These are phyloP conservation scores for Diaporthe australafricana DNA, from an alignment of 2,329 filamentous ascomycete species.

Conservation along the genomic window DNA sequence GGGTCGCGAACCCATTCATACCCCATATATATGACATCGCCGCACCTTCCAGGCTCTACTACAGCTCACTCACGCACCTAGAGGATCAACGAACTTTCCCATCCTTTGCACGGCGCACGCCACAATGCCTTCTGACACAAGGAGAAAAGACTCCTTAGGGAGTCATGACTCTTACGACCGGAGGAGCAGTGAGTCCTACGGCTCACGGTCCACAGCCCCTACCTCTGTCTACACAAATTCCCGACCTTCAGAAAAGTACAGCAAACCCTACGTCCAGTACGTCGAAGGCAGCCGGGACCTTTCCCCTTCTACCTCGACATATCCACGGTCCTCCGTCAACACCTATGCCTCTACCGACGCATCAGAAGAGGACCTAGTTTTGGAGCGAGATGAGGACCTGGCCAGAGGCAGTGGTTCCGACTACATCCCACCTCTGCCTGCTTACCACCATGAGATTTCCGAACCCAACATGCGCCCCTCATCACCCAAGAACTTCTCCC, in stretches of 20 bases:
- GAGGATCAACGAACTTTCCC: not conserved
- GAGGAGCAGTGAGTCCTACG: constrained; percentile 36
- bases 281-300: constrained; percentile 47
- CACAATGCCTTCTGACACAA: constrained; percentile 33
- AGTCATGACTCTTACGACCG: constrained; percentile 26
- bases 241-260: constrained; percentile 20
- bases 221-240: constrained; percentile 33
- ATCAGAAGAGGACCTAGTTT: constrained; percentile 68
- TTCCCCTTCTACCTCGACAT: constrained; percentile 55
- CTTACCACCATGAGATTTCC: constrained; percentile 71
- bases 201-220: constrained; percentile 33
- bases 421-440: constrained; percentile 65
- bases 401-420: constrained; percentile 41
- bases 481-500: constrained; percentile 83
- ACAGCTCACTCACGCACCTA: not conserved
- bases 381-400: constrained; percentile 52
- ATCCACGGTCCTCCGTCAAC: constrained; percentile 73
- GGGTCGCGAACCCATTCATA: constrained; percentile 12
- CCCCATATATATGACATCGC: constrained; percentile 21
- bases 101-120: not conserved
- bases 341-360: constrained; percentile 82
- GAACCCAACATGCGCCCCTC: constrained; percentile 78
- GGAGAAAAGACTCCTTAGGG: constrained; percentile 21
- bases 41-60: not conserved
- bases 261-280: constrained; percentile 34